A percentile compares a stretch with the other conserved stretches of the same genome.
These are phyloP conservation scores for Penicillium freii DNA, from an alignment of 2,329 filamentous ascomycete species.

Conservation along the genomic window DNA sequence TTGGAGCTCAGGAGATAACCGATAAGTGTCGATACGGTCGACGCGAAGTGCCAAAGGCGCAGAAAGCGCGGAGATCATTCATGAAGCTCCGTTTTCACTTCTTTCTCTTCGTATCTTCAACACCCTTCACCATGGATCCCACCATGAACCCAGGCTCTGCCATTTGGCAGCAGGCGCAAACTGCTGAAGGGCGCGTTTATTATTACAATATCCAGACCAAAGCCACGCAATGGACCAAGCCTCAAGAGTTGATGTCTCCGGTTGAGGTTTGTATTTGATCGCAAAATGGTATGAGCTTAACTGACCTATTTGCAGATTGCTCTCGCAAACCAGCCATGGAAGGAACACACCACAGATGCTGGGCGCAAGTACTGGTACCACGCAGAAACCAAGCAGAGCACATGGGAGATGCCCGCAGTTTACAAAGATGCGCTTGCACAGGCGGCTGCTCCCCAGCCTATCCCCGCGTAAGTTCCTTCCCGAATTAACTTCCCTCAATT, in stretches of 20 bases:
- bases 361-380: slow-evolving; percentile 96
- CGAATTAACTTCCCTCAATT: background rate
- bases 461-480: slow-evolving; percentile 45
- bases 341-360: slow-evolving; percentile 82
- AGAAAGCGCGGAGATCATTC: slow-evolving; percentile 25
- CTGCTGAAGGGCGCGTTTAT: slow-evolving; percentile 78
- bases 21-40: slow-evolving; percentile 12
- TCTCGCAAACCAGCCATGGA: slow-evolving; percentile 81
- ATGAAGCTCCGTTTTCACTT: slow-evolving; percentile 25
- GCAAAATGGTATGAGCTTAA: slow-evolving; percentile 13
- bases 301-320: slow-evolving; percentile 60
- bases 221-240: slow-evolving; percentile 91
- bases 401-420: slow-evolving; percentile 87
- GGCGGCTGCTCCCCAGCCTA: slow-evolving; percentile 44
- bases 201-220: slow-evolving; percentile 88
- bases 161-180: slow-evolving; percentile 78
- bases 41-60: slow-evolving; percentile 26
- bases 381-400: slow-evolving; percentile 84
- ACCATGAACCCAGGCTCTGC: slow-evolving; percentile 57
- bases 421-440: slow-evolving; percentile 73
- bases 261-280: slow-evolving; percentile 62
- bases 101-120: background rate
- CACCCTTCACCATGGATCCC: slow-evolving; percentile 33
- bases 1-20: slow-evolving; percentile 18
- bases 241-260: slow-evolving; percentile 79